phyloP scores from a whole-genome alignment of 106 monocot genomes.

The Iris macrosiphon region DNA sequence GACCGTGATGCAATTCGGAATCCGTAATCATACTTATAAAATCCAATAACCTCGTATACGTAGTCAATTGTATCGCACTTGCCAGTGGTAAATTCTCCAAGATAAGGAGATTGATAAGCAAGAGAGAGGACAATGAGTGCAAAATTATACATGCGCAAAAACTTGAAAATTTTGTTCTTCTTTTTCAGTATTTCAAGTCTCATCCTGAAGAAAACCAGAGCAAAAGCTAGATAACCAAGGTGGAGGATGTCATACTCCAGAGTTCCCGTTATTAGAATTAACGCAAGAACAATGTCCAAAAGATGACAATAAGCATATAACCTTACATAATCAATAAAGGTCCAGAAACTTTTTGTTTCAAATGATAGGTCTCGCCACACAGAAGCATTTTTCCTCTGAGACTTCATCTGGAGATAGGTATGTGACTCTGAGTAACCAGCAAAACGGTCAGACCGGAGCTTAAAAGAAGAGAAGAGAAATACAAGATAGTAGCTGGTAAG shows the following conservation, averaged over 20 bases:
- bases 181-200: conserved; percentile 91
- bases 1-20: conserved; percentile 91
- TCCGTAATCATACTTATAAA: conserved; percentile 99
- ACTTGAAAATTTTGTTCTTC: conserved; percentile 90
- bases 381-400: conserved; percentile 57
- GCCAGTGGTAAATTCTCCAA: conserved; percentile 64
- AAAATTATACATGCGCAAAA: conserved; percentile 91
- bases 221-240: conserved; percentile 95
- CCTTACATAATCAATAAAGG: conserved; percentile 81
- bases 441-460: conserved; percentile 84
- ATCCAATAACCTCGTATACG: conserved; percentile 88
- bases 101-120: conserved; percentile 92
- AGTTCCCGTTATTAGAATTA: conserved; percentile 88
- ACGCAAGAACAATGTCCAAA: conserved; percentile 83
- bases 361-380: conserved; percentile 96
- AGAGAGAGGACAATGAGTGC: conserved; percentile 86
- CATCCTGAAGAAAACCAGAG: conserved; percentile 85
- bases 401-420: conserved; percentile 68
- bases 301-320: conserved; percentile 89
- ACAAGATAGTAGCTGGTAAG: conserved; percentile 90
- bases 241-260: conserved; percentile 96
- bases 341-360: conserved; percentile 98
- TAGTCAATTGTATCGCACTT: conserved; percentile 74
- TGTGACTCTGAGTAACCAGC: conserved; percentile 57
- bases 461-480: conserved; percentile 84